These are phyloP conservation scores for Trametes punicea DNA, from an alignment of 768 basidiomycete genomes.

Conservation along the genomic window DNA sequence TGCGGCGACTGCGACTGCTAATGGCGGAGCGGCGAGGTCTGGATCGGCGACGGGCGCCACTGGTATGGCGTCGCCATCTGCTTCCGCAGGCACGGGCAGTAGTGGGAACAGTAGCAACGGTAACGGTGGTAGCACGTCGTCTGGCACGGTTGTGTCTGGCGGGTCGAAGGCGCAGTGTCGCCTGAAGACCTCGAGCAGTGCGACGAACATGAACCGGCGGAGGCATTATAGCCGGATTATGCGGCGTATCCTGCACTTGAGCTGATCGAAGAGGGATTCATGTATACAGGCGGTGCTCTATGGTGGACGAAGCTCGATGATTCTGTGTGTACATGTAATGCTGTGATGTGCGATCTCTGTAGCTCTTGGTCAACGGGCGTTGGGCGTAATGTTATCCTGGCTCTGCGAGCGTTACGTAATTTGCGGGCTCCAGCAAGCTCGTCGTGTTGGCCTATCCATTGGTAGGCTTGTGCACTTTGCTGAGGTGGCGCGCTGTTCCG, in stretches of 20 bases:
- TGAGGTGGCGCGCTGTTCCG: too few relatives aligned
- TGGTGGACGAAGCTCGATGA: constrained; percentile 6
- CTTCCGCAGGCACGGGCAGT: constrained; percentile 5
- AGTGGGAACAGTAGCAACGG: not conserved
- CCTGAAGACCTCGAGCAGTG: constrained; percentile 12
- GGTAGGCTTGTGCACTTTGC: too few relatives aligned
- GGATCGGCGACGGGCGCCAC: constrained; percentile 1
- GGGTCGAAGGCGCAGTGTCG: constrained; percentile 13
- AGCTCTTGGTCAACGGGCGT: constrained; percentile 4
- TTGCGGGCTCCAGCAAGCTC: too few relatives aligned
- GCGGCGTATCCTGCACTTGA: constrained; percentile 19
- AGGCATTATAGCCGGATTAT: constrained; percentile 21
- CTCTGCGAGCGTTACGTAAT: not conserved
- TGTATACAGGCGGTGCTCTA: not conserved
- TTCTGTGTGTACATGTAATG: constrained; percentile 3
- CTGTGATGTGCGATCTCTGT: constrained; percentile 2
- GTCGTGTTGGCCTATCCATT: too few relatives aligned
- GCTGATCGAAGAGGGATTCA: not conserved
- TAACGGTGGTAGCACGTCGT: not conserved
- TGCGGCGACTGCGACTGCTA: constrained; percentile 3
- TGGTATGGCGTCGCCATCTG: constrained; percentile 2
- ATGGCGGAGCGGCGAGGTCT: not conserved
- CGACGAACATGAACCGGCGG: not conserved
- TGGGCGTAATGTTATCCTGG: not conserved
- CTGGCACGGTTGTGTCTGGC: not conserved